phyloP scores from a whole-genome alignment of 2,329 filamentous ascomycete genomes.

The Ascomycota sp. region DNA sequence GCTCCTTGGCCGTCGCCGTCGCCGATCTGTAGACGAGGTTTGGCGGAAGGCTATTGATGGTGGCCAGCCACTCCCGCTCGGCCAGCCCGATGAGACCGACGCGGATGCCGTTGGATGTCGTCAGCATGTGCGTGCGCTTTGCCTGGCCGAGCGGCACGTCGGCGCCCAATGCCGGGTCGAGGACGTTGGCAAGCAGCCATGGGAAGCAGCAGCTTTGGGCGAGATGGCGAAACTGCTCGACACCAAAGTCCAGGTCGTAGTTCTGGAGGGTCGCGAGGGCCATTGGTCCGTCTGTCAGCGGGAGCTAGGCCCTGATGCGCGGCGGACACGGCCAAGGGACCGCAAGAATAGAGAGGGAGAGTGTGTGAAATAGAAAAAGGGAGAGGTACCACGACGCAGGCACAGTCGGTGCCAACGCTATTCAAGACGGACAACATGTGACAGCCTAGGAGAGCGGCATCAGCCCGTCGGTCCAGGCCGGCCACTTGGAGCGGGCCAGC shows the following conservation, averaged over 20 bases:
- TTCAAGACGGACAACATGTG: slow-evolving; percentile 85
- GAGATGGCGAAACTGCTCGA: slow-evolving; percentile 57
- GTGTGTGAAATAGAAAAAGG: too few relatives aligned
- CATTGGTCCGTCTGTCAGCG: too few relatives aligned
- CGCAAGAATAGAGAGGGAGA: too few relatives aligned
- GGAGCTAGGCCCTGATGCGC: too few relatives aligned
- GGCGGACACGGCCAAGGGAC: too few relatives aligned
- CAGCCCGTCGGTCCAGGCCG: not conserved
- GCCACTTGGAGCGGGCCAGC: not conserved
- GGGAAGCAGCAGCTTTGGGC: slow-evolving; percentile 61
- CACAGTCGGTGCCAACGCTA: slow-evolving; percentile 52
- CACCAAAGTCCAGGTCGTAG: slow-evolving; percentile 83
- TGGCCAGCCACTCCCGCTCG: slow-evolving; percentile 75
- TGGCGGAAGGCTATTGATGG: slow-evolving; percentile 70
- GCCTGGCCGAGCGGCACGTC: slow-evolving; percentile 57
- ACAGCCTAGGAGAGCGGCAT: too few relatives aligned
- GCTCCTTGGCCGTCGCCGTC: slow-evolving; percentile 50
- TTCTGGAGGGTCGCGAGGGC: too few relatives aligned
- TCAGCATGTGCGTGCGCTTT: slow-evolving; percentile 55
- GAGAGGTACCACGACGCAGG: slow-evolving; percentile 56
- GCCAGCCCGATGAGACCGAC: slow-evolving; percentile 66
- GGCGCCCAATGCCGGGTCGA: slow-evolving; percentile 64
- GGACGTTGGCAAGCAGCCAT: slow-evolving; percentile 75
- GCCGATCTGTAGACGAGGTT: slow-evolving; percentile 68
- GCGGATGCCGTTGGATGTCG: slow-evolving; percentile 65